Evolutionary conservation across 176 grass and related monocot species (phyloP).

Genomic region (Cenchrus purpureus): DNA sequence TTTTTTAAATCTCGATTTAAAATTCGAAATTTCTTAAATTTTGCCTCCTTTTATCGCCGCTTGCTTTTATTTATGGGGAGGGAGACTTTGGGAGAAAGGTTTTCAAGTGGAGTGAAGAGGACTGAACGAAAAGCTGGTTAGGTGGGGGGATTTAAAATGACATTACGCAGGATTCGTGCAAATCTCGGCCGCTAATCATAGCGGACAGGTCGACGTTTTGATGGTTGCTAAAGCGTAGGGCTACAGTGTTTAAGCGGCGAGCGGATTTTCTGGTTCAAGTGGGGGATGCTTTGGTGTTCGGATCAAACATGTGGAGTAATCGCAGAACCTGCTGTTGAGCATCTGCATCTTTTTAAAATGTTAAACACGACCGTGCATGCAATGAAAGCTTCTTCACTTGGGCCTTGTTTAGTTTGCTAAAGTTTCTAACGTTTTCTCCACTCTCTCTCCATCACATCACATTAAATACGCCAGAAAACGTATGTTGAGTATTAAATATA

Average conservation of each 20-base stretch:
- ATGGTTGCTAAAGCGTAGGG: not conserved
- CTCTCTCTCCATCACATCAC: no score
- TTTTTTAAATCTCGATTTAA: not conserved
- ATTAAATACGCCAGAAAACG: no score
- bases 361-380: not conserved
- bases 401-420: no score
- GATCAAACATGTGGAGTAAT: conserved; percentile 1
- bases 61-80: conserved; percentile 9
- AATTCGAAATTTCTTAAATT: not conserved
- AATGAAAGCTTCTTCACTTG: not conserved
- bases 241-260: not conserved
- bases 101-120: conserved; percentile 3
- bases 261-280: not conserved
- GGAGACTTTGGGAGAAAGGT: conserved; percentile 30
- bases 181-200: conserved; percentile 50
- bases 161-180: conserved; percentile 48
- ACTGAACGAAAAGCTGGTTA: conserved; percentile 34
- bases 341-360: not conserved
- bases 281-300: not conserved
- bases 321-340: not conserved
- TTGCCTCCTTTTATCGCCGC: not conserved
- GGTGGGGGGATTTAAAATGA: conserved; percentile 37
- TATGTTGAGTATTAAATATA: no score
- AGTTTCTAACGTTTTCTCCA: no score
- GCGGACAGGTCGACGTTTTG: conserved; percentile 38